Conservation (phyloP, 108 stramenopile species). For the Pseudonitzschia delicatissima region DNA sequence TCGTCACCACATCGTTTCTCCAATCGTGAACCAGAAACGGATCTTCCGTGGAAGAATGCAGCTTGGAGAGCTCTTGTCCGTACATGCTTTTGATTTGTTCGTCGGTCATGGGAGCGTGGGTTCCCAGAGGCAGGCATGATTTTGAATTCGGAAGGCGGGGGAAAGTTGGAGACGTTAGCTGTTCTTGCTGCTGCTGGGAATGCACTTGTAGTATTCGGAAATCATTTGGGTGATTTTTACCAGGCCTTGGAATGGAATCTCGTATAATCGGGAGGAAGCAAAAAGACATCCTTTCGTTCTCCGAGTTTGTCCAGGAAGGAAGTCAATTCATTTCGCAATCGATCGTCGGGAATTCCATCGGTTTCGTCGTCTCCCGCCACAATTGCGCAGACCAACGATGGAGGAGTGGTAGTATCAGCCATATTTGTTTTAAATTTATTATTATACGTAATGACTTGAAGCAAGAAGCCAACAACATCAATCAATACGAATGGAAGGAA, state of each 20-base stretch:
- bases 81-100: constrained; percentile 84
- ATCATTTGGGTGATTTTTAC: constrained; percentile 80
- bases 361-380: constrained; percentile 38
- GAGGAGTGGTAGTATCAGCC: background rate
- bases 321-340: constrained; percentile 30
- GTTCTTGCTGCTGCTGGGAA: constrained; percentile 6
- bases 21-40: constrained; percentile 93
- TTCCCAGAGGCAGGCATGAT: constrained; percentile 92
- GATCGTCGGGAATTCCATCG: constrained; percentile 41
- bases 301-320: constrained; percentile 58
- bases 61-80: constrained; percentile 41
- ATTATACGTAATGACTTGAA: too few species aligned
- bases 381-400: constrained; percentile 48
- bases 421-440: too few species aligned
- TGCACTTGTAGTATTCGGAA: constrained; percentile 83
- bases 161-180: background rate
- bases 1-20: constrained; percentile 92
- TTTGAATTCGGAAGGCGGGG: constrained; percentile 40
- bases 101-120: constrained; percentile 90
- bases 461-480: too few species aligned
- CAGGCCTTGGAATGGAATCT: constrained; percentile 87
- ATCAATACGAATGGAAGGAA: too few species aligned
- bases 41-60: constrained; percentile 19
- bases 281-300: constrained; percentile 72
- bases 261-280: constrained; percentile 88